Base-by-base conservation (phyloP, 208 protist genomes). In the Trypanosoma melophagium region DNA sequence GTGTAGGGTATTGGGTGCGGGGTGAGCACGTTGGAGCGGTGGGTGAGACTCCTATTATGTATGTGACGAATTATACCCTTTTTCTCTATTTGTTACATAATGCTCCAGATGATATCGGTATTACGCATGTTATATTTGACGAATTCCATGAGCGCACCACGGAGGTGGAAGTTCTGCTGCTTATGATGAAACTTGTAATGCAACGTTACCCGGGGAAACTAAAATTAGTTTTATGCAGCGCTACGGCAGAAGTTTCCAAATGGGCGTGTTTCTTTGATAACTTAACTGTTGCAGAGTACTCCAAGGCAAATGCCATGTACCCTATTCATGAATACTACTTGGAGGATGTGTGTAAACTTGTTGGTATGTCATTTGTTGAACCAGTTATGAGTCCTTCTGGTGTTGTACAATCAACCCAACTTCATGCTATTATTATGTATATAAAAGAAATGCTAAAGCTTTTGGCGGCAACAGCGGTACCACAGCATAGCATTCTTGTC, bases 121-220 rank as follows among this genome's bases (percentile, higher is more conserved):
- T 96, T 69, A 94, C 89, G 13, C 92, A 97, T 76, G 80, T 97
- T 58, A 90, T 98, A 58, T 82, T 98, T 50, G 95, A 98, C 66
- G 95, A 98, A 72, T 93, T 97, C 54, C 95, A 98, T 74, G 95
- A 98, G 81, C 80, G 95, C 25, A 98, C 96, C 7, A 86, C 99
- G 0, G 92, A 97, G 62, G 85, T 87, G 24, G 93, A 98, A 76
- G 85, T 97, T 19, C 83, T 97, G 21, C 64, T 98, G 25, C 70
- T 93, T 16, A 69, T 97, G 52, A 77, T 98, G 50, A 95, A 95
- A 75, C 55, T 98, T 28, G 74, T 79, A 52, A 82, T 93, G 53
- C 52, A 71, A 47, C 80, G 79, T 35, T 64, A 88, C 63, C 82
- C 84, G 1, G 77, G 81, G 17, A 81, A 77, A 55, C 79, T 92